A percentile compares a stretch with the other conserved stretches of the same genome.
Evolutionary conservation across 768 basidiomycete genomes (phyloP).

Genomic region (Mycena albidolilacea): DNA sequence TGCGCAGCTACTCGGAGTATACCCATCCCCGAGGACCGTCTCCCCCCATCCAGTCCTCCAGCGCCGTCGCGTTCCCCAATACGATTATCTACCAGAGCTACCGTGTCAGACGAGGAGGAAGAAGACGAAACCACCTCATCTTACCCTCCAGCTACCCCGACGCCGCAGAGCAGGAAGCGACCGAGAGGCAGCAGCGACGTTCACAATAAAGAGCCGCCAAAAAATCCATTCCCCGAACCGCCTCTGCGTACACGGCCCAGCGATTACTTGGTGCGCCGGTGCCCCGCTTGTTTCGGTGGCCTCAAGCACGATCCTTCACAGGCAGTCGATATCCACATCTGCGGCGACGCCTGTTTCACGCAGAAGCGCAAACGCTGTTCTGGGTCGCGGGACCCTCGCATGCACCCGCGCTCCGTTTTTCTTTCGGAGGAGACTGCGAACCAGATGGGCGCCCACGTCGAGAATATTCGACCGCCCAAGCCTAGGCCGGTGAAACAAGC

Average conservation of each 20-base stretch:
- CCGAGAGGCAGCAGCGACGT: background rate
- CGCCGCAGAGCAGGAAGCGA: background rate
- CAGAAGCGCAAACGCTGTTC: constrained; percentile 45
- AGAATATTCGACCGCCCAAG: constrained; percentile 22
- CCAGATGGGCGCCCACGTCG: constrained; percentile 40
- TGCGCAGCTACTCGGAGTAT: background rate
- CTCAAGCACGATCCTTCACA: constrained; percentile 13
- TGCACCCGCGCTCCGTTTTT: constrained; percentile 43
- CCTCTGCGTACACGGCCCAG: constrained; percentile 30
- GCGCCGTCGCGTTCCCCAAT: background rate
- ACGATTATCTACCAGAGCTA: too few species aligned
- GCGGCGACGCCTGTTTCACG: constrained; percentile 52
- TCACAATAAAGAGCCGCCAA: background rate
- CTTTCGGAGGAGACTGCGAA: constrained; percentile 40
- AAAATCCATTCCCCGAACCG: background rate
- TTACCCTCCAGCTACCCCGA: background rate
- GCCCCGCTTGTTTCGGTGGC: constrained; percentile 49
- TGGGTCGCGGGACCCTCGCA: constrained; percentile 34
- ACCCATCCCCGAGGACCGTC: background rate
- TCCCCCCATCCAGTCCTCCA: background rate
- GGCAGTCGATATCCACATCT: constrained; percentile 45
- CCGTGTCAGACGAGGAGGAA: too few species aligned
- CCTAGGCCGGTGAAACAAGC: background rate
- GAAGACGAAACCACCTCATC: background rate
- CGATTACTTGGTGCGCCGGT: constrained; percentile 42